Conservation (phyloP, 1,284 basidiomycete species). For the Hortiboletus rubellus region DNA sequence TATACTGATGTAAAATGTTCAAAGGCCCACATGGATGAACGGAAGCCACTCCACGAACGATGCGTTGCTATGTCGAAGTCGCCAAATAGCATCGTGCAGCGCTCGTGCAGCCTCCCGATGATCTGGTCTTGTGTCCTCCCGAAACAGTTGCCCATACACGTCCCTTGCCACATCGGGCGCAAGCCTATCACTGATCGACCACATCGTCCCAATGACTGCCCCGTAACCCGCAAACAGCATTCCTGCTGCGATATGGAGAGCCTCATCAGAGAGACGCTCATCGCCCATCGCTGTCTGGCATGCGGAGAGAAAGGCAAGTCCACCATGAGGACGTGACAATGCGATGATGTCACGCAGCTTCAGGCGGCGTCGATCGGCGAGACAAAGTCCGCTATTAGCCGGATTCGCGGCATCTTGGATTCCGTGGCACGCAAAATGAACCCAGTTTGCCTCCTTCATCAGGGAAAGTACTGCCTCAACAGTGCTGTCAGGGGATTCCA, state of each 20-base stretch:
- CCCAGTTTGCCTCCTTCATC: constrained; percentile 12
- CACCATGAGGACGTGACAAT: constrained; percentile 5
- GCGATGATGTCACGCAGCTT: too few species aligned
- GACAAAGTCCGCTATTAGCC: too few species aligned
- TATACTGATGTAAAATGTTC: neutral
- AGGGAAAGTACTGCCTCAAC: constrained; percentile 6
- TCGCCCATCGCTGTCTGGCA: constrained; percentile 14
- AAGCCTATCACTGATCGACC: constrained; percentile 12
- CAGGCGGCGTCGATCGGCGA: too few species aligned
- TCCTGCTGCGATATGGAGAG: constrained; percentile 7
- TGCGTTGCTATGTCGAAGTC: neutral
- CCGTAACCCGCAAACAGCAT: constrained; percentile 13
- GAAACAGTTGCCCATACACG: constrained; percentile 6
- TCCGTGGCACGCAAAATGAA: constrained; percentile 4
- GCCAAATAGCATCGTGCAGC: constrained; percentile 5
- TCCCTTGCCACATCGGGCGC: constrained; percentile 7
- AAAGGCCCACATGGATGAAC: constrained; percentile 13
- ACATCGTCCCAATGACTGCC: constrained; percentile 12
- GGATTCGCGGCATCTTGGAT: too few species aligned
- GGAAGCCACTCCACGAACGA: constrained; percentile 8
- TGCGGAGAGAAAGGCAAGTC: constrained; percentile 12
- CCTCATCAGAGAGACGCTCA: constrained; percentile 2
- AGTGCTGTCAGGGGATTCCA: constrained; percentile 12
- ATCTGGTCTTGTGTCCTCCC: neutral
- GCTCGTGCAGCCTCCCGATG: neutral